A percentile compares a stretch with the other conserved stretches of the same genome.
These are phyloP conservation scores for Dioscorea dumetorum DNA, from an alignment of 106 monocot genomes.

Conservation along the genomic window DNA sequence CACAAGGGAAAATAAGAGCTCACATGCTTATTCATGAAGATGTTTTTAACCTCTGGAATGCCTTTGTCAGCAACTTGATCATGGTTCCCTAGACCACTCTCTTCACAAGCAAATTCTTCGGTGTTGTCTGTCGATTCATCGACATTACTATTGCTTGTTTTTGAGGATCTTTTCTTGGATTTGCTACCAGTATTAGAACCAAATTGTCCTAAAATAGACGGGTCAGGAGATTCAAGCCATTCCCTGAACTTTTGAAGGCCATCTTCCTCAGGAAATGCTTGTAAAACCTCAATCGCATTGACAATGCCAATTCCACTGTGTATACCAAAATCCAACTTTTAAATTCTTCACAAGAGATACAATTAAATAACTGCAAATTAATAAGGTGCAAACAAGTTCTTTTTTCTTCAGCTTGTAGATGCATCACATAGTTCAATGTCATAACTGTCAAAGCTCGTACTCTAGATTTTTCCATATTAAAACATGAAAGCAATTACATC, in stretches of 20 bases:
- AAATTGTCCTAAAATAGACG: constrained; percentile 62
- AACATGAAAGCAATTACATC: too few species aligned
- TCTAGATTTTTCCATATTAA: too few species aligned
- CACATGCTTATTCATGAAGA: constrained; percentile 84
- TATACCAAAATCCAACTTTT: neutral
- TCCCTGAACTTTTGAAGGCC: constrained; percentile 78
- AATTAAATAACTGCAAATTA: too few species aligned
- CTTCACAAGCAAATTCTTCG: constrained; percentile 12
- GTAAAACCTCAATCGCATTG: constrained; percentile 94
- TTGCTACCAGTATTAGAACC: constrained; percentile 24
- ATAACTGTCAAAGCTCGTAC: too few species aligned
- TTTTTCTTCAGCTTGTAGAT: too few species aligned
- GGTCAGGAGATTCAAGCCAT: constrained; percentile 96
- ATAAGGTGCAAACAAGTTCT: too few species aligned
- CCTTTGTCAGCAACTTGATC: constrained; percentile 21
- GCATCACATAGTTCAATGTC: too few species aligned
- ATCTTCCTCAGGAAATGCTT: constrained; percentile 91
- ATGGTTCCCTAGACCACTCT: constrained; percentile 7
- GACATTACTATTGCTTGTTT: constrained; percentile 14
- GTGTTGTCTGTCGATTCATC: constrained; percentile 14
- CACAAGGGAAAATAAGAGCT: constrained; percentile 3
- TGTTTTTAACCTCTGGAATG: constrained; percentile 30
- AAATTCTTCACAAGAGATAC: too few species aligned
- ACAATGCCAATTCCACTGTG: constrained; percentile 97
- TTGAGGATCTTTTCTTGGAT: constrained; percentile 28